phyloP scores from a whole-genome alignment of 495 filamentous ascomycete species.

The Platismatia glauca region DNA sequence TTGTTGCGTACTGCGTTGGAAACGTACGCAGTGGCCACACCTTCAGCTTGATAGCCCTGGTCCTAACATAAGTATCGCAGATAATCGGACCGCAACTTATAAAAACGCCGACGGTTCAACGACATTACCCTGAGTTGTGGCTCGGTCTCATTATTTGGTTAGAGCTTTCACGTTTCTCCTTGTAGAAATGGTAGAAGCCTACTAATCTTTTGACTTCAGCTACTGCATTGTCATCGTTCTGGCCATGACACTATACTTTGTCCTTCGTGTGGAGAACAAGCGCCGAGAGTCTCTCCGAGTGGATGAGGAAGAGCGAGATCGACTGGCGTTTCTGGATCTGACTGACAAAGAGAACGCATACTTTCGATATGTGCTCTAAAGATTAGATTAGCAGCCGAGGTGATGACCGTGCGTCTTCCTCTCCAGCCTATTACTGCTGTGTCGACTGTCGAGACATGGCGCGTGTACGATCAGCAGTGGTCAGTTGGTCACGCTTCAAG shows the following conservation, averaged over 20 bases:
- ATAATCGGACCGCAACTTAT: constrained; percentile 67
- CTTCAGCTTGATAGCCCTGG: not conserved
- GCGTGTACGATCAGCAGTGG: not conserved
- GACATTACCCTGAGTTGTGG: constrained; percentile 66
- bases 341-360: constrained; percentile 70
- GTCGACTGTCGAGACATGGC: not conserved
- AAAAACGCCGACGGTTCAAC: constrained; percentile 46
- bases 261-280: constrained; percentile 50
- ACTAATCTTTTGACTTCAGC: constrained; percentile 29
- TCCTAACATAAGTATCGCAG: constrained; percentile 10
- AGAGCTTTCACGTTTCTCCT: not conserved
- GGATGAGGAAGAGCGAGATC: constrained; percentile 53
- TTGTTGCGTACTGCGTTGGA: constrained; percentile 66
- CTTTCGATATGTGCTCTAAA: constrained; percentile 61
- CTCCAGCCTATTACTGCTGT: not conserved
- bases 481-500: not conserved
- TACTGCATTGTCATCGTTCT: constrained; percentile 59
- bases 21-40: constrained; percentile 29
- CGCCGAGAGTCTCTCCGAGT: constrained; percentile 37
- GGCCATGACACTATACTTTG: constrained; percentile 44
- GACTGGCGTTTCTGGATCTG: constrained; percentile 60
- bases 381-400: not conserved
- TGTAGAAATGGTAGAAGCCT: constrained; percentile 3
- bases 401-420: not conserved
- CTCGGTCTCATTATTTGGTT: constrained; percentile 63